These are phyloP conservation scores for Cystoderma amianthinum DNA, from an alignment of 768 basidiomycete species.

Conservation along the genomic window DNA sequence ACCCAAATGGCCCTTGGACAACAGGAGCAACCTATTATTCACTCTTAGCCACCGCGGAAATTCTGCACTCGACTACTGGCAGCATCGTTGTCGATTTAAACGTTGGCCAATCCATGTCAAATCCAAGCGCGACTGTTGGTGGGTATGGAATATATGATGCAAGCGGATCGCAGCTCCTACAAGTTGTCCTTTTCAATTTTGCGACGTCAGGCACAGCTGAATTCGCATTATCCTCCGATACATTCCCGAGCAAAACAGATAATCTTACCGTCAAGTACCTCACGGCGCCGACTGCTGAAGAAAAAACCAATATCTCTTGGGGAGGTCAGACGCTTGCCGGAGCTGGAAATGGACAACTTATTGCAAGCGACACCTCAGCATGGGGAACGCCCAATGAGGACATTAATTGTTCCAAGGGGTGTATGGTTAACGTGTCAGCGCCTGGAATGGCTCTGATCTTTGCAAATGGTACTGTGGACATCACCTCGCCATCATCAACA, in stretches of 20 bases:
- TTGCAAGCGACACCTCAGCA: neutral
- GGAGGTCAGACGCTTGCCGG: neutral
- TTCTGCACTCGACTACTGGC: neutral
- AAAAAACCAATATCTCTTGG: neutral
- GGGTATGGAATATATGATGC: neutral
- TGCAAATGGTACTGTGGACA: conserved; percentile 4
- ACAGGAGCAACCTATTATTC: neutral
- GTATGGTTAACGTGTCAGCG: neutral
- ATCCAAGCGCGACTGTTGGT: neutral
- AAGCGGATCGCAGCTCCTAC: neutral
- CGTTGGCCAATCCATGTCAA: neutral
- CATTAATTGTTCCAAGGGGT: neutral
- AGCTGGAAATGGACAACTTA: neutral
- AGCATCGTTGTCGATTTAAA: neutral
- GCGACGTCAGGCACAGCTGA: neutral
- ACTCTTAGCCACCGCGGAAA: neutral
- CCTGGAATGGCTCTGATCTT: neutral
- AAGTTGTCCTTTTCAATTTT: neutral
- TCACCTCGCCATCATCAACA: too few relatives aligned
- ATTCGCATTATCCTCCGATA: neutral
- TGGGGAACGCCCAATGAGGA: neutral
- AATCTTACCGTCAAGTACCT: neutral
- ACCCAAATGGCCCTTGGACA: neutral
- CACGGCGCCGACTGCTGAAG: neutral
- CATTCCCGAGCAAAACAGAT: neutral